A percentile compares a stretch with the other conserved stretches of the same genome.
These are phyloP conservation scores for Lentinus tigrinus DNA, from an alignment of 768 basidiomycete genomes.

Conservation along the genomic window DNA sequence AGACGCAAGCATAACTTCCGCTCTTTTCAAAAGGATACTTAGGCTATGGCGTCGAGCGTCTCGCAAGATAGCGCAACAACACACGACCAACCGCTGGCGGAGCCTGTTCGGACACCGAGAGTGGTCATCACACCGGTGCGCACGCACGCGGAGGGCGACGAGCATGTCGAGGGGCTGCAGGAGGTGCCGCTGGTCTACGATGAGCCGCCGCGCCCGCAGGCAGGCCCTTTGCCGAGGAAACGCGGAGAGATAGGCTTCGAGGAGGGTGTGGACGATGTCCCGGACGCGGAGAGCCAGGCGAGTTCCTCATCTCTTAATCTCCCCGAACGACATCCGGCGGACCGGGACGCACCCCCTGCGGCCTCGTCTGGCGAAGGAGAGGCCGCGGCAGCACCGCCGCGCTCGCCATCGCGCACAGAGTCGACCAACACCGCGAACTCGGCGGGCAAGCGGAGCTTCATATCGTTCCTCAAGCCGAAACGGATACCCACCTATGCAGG, in stretches of 20 bases:
- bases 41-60: slow-evolving; percentile 19
- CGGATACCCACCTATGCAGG: slow-evolving; percentile 41
- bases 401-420: slow-evolving; percentile 10
- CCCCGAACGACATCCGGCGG: slow-evolving; percentile 53
- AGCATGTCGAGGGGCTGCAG: neutral
- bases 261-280: slow-evolving; percentile 38
- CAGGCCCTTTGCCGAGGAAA: slow-evolving; percentile 62
- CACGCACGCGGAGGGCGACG: neutral
- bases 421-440: slow-evolving; percentile 20
- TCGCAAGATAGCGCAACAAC: neutral
- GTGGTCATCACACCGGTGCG: neutral
- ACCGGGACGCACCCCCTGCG: slow-evolving; percentile 32
- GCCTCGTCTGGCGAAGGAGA: slow-evolving; percentile 17
- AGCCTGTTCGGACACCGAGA: slow-evolving; percentile 1
- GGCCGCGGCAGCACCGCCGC: slow-evolving; percentile 19
- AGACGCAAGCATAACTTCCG: slow-evolving; percentile 23
- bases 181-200: neutral
- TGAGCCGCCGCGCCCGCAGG: slow-evolving; percentile 33
- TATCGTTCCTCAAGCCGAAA: slow-evolving; percentile 43
- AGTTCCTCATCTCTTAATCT: slow-evolving; percentile 23
- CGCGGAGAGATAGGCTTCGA: slow-evolving; percentile 65
- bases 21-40: slow-evolving; percentile 1
- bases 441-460: slow-evolving; percentile 30
- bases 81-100: slow-evolving; percentile 15
- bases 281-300: slow-evolving; percentile 18